Evolutionary conservation across 176 grass and related monocot genomes (phyloP), one percentile per base, ranked within the genome.

Genomic region (Lolium perenne): DNA sequence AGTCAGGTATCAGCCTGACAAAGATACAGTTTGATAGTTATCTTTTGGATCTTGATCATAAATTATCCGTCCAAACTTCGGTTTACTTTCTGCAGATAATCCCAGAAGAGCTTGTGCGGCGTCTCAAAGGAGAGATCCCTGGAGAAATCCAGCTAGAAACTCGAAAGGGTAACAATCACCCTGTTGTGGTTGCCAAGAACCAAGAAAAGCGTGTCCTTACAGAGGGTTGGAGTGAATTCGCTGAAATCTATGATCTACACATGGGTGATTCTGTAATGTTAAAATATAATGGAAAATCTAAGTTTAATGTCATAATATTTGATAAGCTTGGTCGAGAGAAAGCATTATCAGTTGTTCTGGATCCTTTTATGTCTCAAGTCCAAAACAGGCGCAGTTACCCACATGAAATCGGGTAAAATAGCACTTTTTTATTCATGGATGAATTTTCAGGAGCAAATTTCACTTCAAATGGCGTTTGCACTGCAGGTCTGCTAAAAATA

Each of bases 151-250:
- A 74, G 71, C 71, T 78, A 3, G 18, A 78, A 78, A 58, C 53
- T 4, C 51, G 51, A n/a, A 58, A 40, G 5, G 32, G 75, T 57
- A 3, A 38, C 18, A 78, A 2, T 56, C 26, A 77, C 26, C 38
- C 32, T 77, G 11, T 77, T 77, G 29, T 18, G 17, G 26, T 77
- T 77, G 74, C 49, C 16, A 77, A 57, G 51, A 38, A 53, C 26
- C 74, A 56, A n/a, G 51, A 55, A 77, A 77, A 77, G 26, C 9
- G 2, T 77, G 51, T 77, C 74, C 8, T 77, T 57, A 38, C 74
- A 77, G 9, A 11, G 3, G 26, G 50, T 38, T 77, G 74, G 74
- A 3, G 26, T 17, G 9, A 57, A 38, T 77, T 77, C 5, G 9
- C 20, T 20, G 17, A 77, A 57, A 40, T 2, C 0, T 77, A 56